Percentiles rank a stretch among this genome's conserved stretches.
Evolutionary conservation across 129 eudicot genomes (phyloP).

Genomic region (Daucus carota): DH1_v3.0 NC_030386.2:20583001-20583500

Average conservation of each 20-base stretch:
- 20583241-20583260: neutral
- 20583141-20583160: too few relatives aligned
- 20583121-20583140: too few relatives aligned
- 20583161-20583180: neutral
- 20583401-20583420: neutral
- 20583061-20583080: too few relatives aligned
- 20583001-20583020: too few relatives aligned
- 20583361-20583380: neutral
- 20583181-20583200: neutral
- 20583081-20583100: too few relatives aligned
- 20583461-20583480: neutral
- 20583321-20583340: neutral
- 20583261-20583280: neutral
- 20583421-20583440: neutral
- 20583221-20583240: neutral
- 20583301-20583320: neutral
- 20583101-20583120: too few relatives aligned
- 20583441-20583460: neutral
- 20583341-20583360: neutral
- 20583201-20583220: neutral
- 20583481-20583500: too few relatives aligned
- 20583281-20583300: too few relatives aligned
- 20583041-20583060: too few relatives aligned
- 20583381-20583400: neutral
- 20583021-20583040: too few relatives aligned